Conservation (phyloP, 805 yeast genomes). For the Cyberlindnera mrakii region DNA sequence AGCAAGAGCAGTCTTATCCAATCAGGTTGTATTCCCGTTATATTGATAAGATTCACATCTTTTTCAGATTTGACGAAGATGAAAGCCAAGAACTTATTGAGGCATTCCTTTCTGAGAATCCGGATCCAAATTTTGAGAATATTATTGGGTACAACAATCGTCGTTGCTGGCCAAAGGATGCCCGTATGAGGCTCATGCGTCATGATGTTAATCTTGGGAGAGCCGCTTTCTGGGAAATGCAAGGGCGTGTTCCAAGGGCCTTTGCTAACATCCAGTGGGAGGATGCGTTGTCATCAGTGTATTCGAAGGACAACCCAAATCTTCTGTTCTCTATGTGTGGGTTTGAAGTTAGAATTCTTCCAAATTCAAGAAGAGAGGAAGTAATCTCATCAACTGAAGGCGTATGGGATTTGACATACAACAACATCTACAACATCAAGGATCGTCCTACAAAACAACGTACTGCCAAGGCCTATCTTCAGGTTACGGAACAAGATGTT, state of each 20-base stretch:
- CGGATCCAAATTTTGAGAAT: conserved; percentile 88
- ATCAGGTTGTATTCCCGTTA: conserved; percentile 77
- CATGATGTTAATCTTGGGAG: conserved; percentile 89
- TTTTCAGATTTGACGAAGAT: conserved; percentile 66
- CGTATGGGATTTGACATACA: conserved; percentile 73
- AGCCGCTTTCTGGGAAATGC: conserved; percentile 88
- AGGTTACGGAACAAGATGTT: conserved; percentile 77
- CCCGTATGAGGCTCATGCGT: conserved; percentile 84
- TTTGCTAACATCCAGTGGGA: conserved; percentile 74
- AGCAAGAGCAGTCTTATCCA: conserved; percentile 64
- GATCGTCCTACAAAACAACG: conserved; percentile 70
- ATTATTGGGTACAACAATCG: conserved; percentile 82
- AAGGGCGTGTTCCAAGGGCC: conserved; percentile 72
- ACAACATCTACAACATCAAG: conserved; percentile 2
- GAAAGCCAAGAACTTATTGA: conserved; percentile 73
- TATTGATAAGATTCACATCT: conserved; percentile 72
- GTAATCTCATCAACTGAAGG: conserved; percentile 65
- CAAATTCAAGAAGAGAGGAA: conserved; percentile 56
- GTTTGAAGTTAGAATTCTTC: conserved; percentile 85
- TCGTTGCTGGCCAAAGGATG: conserved; percentile 92
- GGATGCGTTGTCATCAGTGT: conserved; percentile 77
- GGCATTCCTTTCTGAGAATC: conserved; percentile 75
- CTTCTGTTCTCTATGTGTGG: conserved; percentile 89
- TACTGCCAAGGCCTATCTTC: conserved; percentile 81
- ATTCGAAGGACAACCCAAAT: conserved; percentile 86